phyloP scores from a whole-genome alignment of 2,329 filamentous ascomycete genomes.

The Fusarium torreyae region DNA sequence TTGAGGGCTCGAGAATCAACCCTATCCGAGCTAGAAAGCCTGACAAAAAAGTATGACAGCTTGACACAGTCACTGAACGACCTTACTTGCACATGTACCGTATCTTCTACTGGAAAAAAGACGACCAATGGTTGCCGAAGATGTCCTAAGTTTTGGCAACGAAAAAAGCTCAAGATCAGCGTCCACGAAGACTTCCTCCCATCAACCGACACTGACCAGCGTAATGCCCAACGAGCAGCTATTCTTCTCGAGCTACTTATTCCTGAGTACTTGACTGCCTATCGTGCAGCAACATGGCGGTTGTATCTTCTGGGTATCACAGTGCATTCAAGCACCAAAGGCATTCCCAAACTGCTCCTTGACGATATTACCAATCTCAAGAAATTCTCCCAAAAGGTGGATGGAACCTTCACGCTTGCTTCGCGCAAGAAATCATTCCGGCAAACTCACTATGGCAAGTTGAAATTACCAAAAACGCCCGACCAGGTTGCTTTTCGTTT shows the following conservation, averaged over 20 bases:
- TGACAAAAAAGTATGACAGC: slow-evolving; percentile 30
- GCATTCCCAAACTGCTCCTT: slow-evolving; percentile 6
- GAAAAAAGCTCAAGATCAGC: slow-evolving; percentile 34
- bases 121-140: slow-evolving; percentile 23
- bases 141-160: slow-evolving; percentile 31
- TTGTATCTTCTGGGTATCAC: slow-evolving; percentile 28
- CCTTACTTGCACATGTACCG: slow-evolving; percentile 34
- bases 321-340: neutral
- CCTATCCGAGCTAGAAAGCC: neutral
- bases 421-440: slow-evolving; percentile 47
- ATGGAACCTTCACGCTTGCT: slow-evolving; percentile 35
- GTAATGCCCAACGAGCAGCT: slow-evolving; percentile 49
- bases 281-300: slow-evolving; percentile 34
- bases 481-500: slow-evolving; percentile 35
- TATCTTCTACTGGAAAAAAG: neutral
- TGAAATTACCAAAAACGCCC: slow-evolving; percentile 29
- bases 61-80: slow-evolving; percentile 28
- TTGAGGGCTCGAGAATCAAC: neutral
- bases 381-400: rapidly evolving
- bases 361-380: neutral
- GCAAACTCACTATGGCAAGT: slow-evolving; percentile 47
- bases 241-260: slow-evolving; percentile 67
- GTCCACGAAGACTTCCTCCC: slow-evolving; percentile 49
- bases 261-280: slow-evolving; percentile 60
- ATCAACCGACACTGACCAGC: neutral